These are phyloP conservation scores for Marchantia polymorpha DNA, from an alignment of 225 moss, liverwort and hornwort species.

Conservation along the genomic window DNA sequence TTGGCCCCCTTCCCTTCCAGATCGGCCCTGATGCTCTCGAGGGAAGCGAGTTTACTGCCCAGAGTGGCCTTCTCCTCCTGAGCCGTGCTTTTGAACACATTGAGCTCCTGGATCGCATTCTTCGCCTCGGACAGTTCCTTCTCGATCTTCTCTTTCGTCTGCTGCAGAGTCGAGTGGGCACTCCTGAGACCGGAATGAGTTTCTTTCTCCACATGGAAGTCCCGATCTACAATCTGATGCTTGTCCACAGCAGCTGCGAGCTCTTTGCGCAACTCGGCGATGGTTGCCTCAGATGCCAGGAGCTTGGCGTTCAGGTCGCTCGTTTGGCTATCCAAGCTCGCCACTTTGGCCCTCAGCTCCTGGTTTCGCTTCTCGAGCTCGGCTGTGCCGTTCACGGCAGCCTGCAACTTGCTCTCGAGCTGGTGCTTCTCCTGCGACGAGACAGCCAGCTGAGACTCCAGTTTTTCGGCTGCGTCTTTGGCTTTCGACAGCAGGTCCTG, in stretches of 20 bases:
- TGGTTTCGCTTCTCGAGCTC: background rate
- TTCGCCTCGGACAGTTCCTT: conserved; percentile 9
- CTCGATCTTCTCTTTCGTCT: conserved; percentile 2
- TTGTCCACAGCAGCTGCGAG: background rate
- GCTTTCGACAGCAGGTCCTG: background rate
- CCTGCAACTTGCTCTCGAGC: conserved; percentile 5
- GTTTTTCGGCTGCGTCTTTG: background rate
- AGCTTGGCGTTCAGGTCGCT: conserved; percentile 11
- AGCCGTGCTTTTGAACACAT: background rate
- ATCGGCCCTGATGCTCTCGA: conserved; percentile 6
- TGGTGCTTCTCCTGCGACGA: background rate
- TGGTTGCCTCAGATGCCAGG: background rate
- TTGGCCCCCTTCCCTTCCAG: conserved; percentile 9
- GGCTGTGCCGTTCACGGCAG: background rate
- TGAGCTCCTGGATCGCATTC: background rate
- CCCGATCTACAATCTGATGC: background rate
- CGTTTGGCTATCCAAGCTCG: conserved; percentile 1
- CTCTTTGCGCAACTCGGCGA: conserved; percentile 6
- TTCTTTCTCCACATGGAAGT: conserved; percentile 4
- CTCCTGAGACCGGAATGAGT: background rate
- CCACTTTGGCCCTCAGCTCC: background rate
- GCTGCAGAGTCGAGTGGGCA: background rate
- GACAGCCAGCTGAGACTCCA: conserved; percentile 5
- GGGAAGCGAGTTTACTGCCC: background rate
- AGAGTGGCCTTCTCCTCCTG: conserved; percentile 5